A percentile compares a stretch with the other conserved stretches of the same genome.
Evolutionary conservation across 2,329 filamentous ascomycete species (phyloP).

Genomic region (Apiospora hydei): DNA sequence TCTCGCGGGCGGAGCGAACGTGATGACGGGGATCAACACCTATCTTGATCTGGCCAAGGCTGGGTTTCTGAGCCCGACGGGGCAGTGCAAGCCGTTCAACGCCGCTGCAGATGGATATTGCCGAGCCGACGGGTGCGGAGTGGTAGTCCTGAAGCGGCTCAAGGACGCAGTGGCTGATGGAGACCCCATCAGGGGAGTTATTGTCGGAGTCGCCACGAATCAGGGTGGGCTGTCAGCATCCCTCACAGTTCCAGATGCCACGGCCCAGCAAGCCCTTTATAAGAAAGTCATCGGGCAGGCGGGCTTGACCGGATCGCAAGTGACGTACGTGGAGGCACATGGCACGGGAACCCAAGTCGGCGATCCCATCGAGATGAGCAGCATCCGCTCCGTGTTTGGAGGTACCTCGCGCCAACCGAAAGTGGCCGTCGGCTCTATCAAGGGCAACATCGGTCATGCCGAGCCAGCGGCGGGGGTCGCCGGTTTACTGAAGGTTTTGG

Average conservation of each 20-base stretch:
- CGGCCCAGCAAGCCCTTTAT: constrained; percentile 42
- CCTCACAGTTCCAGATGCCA: constrained; percentile 39
- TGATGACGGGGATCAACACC: constrained; percentile 42
- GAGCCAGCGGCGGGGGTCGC: constrained; percentile 41
- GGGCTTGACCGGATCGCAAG: constrained; percentile 17
- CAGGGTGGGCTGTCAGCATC: constrained; percentile 41
- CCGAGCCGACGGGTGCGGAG: constrained; percentile 56
- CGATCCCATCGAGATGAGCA: constrained; percentile 37
- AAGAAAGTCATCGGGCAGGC: constrained; percentile 35
- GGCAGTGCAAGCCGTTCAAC: constrained; percentile 58
- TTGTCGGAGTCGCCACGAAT: constrained; percentile 45
- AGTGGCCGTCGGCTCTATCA: constrained; percentile 39
- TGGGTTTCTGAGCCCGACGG: constrained; percentile 50
- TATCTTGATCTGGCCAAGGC: constrained; percentile 39
- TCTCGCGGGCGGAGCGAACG: constrained; percentile 48
- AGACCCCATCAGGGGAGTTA: constrained; percentile 55
- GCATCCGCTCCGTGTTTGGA: constrained; percentile 32
- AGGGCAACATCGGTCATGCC: constrained; percentile 42
- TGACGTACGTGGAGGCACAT: constrained; percentile 48
- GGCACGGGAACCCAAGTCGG: constrained; percentile 53
- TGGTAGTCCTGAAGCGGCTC: constrained; percentile 58
- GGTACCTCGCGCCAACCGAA: constrained; percentile 10
- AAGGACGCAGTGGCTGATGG: constrained; percentile 58
- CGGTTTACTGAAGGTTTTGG: constrained; percentile 41
- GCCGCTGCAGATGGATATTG: constrained; percentile 60